phyloP scores from a whole-genome alignment of 2,329 filamentous ascomycete species.

The Colletotrichum plurivorum region DNA sequence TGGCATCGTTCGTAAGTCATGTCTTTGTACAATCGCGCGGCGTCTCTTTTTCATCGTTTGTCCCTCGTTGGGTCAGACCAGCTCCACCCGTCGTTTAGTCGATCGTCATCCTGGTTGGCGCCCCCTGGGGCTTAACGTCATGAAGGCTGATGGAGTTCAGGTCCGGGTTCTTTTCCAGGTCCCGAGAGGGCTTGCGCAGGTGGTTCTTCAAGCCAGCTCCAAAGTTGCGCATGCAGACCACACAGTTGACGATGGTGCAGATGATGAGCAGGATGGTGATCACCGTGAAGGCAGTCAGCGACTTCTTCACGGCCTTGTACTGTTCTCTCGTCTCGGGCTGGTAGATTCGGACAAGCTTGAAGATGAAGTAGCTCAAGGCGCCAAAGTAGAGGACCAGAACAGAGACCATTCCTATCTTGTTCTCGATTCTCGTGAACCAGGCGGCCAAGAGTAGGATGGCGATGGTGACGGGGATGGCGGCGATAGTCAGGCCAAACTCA shows the following conservation, averaged over 20 bases:
- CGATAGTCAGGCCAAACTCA: conserved; percentile 89
- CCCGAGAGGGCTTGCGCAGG: conserved; percentile 69
- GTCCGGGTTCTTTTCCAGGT: conserved; percentile 69
- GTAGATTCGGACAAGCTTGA: conserved; percentile 98
- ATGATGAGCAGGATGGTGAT: conserved; percentile 92
- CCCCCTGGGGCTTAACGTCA: conserved; percentile 67
- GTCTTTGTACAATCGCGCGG: conserved; percentile 41
- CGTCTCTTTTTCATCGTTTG: conserved; percentile 37
- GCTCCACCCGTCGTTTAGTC: conserved; percentile 57
- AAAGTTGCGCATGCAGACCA: conserved; percentile 92
- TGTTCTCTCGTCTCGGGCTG: conserved; percentile 68
- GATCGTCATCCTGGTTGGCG: conserved; percentile 73
- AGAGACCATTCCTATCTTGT: conserved; percentile 79
- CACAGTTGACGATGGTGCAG: conserved; percentile 88
- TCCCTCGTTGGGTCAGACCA: conserved; percentile 34
- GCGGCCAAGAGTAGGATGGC: conserved; percentile 88
- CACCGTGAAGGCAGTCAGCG: conserved; percentile 92
- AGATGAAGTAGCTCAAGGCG: conserved; percentile 94
- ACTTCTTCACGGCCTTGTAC: conserved; percentile 86
- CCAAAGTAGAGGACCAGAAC: conserved; percentile 91
- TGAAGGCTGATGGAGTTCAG: conserved; percentile 68
- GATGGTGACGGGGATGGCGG: conserved; percentile 92
- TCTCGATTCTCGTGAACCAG: conserved; percentile 88
- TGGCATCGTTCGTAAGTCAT: conserved; percentile 42
- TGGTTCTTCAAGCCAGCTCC: conserved; percentile 90